phyloP scores from a whole-genome alignment of 352 stramenopile species.

The Globisporangium canariense region DNA sequence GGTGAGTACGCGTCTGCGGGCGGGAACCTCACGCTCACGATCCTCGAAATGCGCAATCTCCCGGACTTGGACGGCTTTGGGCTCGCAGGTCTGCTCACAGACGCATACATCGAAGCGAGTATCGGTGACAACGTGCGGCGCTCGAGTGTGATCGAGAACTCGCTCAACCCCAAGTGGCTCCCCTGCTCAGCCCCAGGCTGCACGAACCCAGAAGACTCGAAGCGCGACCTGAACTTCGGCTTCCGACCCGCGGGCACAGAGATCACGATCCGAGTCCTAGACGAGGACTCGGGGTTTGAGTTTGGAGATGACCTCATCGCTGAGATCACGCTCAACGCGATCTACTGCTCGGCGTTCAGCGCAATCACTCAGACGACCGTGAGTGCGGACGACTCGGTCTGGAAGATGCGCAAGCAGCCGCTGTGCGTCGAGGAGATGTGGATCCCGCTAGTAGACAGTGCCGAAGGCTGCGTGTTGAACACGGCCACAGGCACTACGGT shows the following conservation, averaged over 20 bases:
- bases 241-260: slow-evolving; percentile 76
- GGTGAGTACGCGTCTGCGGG: slow-evolving; percentile 71
- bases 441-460: slow-evolving; percentile 49
- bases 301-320: slow-evolving; percentile 85
- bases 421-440: slow-evolving; percentile 79
- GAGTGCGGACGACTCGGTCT: slow-evolving; percentile 55
- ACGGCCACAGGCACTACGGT: background rate
- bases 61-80: slow-evolving; percentile 81
- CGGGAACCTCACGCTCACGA: slow-evolving; percentile 85
- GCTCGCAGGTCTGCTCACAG: slow-evolving; percentile 53
- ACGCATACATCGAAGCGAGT: slow-evolving; percentile 71
- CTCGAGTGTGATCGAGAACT: slow-evolving; percentile 36
- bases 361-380: slow-evolving; percentile 39
- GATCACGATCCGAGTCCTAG: slow-evolving; percentile 65
- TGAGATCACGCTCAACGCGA: slow-evolving; percentile 62
- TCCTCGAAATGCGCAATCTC: slow-evolving; percentile 84
- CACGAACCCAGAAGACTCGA: slow-evolving; percentile 36
- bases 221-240: slow-evolving; percentile 80
- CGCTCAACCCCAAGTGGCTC: slow-evolving; percentile 67
- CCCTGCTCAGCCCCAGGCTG: slow-evolving; percentile 49
- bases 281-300: slow-evolving; percentile 85
- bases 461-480: slow-evolving; percentile 1
- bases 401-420: slow-evolving; percentile 59
- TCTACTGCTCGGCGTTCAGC: slow-evolving; percentile 79
- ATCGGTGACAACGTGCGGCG: slow-evolving; percentile 71